Percentiles rank a stretch among this genome's conserved stretches.
Evolutionary conservation across 768 basidiomycete species (phyloP).

Genomic region (Pholiota molesta): DNA sequence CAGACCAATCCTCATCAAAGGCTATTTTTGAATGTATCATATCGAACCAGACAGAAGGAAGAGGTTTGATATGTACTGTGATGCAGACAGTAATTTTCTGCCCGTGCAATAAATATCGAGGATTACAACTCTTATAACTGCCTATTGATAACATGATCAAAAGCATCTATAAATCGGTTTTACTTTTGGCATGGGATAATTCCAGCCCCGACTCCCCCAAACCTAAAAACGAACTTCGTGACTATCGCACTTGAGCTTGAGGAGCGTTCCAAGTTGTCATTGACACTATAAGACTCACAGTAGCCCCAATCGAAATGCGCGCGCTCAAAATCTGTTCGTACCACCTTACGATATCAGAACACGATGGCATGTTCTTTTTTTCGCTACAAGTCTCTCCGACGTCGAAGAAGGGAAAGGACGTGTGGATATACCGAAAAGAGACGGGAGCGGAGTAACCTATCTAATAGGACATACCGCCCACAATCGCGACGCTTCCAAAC

Average conservation of each 20-base stretch:
- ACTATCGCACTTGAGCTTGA: conserved; percentile 1
- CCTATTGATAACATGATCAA: neutral
- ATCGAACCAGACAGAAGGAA: neutral
- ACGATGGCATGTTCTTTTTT: conserved; percentile 3
- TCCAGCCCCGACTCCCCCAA: neutral
- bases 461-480: neutral
- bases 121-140: neutral
- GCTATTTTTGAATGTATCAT: neutral
- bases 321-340: neutral
- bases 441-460: conserved; percentile 1
- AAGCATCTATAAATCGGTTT: neutral
- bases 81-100: neutral
- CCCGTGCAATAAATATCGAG: neutral
- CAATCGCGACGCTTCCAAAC: neutral
- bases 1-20: neutral
- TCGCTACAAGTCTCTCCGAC: neutral
- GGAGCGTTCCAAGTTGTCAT: too few relatives aligned
- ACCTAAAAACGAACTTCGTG: conserved; percentile 6
- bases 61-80: neutral
- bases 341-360: conserved; percentile 1
- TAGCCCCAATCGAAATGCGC: neutral
- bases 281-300: neutral
- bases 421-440: neutral
- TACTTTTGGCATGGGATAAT: neutral
- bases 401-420: neutral